Evolutionary conservation across 2,329 filamentous ascomycete genomes (phyloP), one percentile per base, ranked within the genome.

Genomic region (Chrysoporthe austroafricana): DNA sequence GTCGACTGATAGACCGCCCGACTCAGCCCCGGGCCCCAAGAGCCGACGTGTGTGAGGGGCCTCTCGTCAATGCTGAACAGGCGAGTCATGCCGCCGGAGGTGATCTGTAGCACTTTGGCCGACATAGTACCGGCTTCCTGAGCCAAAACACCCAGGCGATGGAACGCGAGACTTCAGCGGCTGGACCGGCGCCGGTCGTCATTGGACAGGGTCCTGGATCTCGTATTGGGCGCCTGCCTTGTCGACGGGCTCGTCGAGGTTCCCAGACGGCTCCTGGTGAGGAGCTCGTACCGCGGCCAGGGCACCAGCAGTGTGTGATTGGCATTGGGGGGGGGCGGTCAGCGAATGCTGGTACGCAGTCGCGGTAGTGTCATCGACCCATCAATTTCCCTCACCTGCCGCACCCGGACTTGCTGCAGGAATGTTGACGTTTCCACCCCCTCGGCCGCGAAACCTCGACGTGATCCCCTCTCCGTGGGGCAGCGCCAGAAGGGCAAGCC

Each of bases 301-400:
- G n/a, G 39, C 39, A 44, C 57, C n/a, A 16, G 4, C 36, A 42
- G 39, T 42, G 36, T 26, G 54, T 42, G 16, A 50, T 13, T 26
- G 48, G 34, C 46, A 54, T 57, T 44, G 14, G 26, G 50, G 14
- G 14, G 50, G 44, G 34, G 62, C 48, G 21, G 34, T 32, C 50
- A 56, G 52, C n/a, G 50, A 13, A 34, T 43, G 21, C 32, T 60
- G n/a, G 57, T 60, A 57, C 52, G 11, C 26, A 18, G 21, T 14
- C 16, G 11, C n/a, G n/a, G 7, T 1, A 54, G 26, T 18, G 56
- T 39, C 60, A 62, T 62, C 44, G 32, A 42, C 42, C 18, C 50
- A 57, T 62, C 59, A 48, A 46, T 34, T 46, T 44, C 21, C 42
- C 42, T 48, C 59, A 62, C 59, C 26, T 62, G 43, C 59, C 43